These are phyloP conservation scores for Straminergon stramineum DNA, from an alignment of 225 moss, liverwort and hornwort genomes.

Conservation along the genomic window DNA sequence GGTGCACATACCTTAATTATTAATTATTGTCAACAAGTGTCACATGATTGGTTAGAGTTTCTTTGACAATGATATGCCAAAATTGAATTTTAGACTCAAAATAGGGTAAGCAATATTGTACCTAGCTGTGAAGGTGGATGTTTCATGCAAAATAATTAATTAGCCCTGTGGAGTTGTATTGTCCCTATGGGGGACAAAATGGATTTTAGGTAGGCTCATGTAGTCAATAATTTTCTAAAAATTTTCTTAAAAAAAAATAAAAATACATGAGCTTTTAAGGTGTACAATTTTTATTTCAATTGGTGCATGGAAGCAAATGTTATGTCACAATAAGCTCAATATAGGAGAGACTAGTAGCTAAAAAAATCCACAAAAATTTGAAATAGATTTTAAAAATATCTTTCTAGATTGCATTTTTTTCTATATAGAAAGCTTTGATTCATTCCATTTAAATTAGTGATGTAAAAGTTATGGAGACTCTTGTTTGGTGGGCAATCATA, in stretches of 20 bases:
- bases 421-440: too few species aligned
- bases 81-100: too few species aligned
- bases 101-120: neutral
- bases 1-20: too few species aligned
- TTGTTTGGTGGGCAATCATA: neutral
- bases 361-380: too few species aligned
- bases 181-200: neutral
- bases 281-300: too few species aligned
- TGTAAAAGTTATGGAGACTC: neutral
- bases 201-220: accelerated
- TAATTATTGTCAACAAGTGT: neutral
- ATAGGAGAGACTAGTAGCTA: accelerated
- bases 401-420: too few species aligned
- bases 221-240: too few species aligned
- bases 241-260: too few species aligned
- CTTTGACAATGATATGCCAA: neutral
- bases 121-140: neutral
- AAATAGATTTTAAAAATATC: too few species aligned
- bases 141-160: accelerated
- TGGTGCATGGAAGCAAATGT: accelerated
- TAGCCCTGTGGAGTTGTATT: accelerated
- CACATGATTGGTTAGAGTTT: neutral
- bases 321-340: neutral
- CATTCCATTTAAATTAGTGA: neutral
- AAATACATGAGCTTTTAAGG: too few species aligned